Percentiles rank a stretch among this genome's conserved stretches.
Evolutionary conservation across 108 stramenopile genomes (phyloP).

Genomic region (Cyclotella distinguenda): DNA sequence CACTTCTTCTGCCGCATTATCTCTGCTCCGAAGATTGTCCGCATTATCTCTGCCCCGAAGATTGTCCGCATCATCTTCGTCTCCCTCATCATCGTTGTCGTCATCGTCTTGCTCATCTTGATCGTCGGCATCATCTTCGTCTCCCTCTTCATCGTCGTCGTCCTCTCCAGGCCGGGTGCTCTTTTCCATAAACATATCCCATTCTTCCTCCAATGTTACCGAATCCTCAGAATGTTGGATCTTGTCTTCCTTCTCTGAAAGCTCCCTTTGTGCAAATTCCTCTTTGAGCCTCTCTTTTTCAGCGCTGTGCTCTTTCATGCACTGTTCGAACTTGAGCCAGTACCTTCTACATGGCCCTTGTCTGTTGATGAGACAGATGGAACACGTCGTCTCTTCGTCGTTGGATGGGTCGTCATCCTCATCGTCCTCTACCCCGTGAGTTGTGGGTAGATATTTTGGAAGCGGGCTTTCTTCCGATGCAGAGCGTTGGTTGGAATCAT

Average conservation of each 20-base stretch:
- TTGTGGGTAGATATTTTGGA: constrained; percentile 20
- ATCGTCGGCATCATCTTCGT: constrained; percentile 27
- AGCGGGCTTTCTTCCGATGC: constrained; percentile 37
- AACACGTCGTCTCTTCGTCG: constrained; percentile 80
- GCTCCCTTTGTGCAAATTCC: constrained; percentile 1
- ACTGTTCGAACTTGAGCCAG: constrained; percentile 83
- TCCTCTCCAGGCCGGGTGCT: constrained; percentile 41
- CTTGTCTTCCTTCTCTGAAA: neutral
- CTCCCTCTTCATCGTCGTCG: constrained; percentile 33
- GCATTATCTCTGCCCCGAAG: constrained; percentile 19
- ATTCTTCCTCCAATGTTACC: constrained; percentile 23
- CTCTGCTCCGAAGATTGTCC: constrained; percentile 8
- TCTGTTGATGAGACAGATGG: constrained; percentile 82
- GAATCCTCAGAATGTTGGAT: neutral
- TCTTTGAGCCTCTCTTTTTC: constrained; percentile 30
- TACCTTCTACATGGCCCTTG: constrained; percentile 83
- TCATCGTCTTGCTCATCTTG: constrained; percentile 36
- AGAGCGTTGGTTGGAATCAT: constrained; percentile 10
- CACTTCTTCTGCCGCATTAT: neutral
- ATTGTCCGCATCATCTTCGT: constrained; percentile 45
- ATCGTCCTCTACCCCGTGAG: constrained; percentile 43
- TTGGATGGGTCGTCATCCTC: constrained; percentile 71
- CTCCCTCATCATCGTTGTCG: constrained; percentile 32
- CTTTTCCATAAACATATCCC: constrained; percentile 55
- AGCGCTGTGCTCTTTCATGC: constrained; percentile 76